Conservation (phyloP, 2,329 filamentous ascomycete genomes). For the Fusarium siculi region DNA sequence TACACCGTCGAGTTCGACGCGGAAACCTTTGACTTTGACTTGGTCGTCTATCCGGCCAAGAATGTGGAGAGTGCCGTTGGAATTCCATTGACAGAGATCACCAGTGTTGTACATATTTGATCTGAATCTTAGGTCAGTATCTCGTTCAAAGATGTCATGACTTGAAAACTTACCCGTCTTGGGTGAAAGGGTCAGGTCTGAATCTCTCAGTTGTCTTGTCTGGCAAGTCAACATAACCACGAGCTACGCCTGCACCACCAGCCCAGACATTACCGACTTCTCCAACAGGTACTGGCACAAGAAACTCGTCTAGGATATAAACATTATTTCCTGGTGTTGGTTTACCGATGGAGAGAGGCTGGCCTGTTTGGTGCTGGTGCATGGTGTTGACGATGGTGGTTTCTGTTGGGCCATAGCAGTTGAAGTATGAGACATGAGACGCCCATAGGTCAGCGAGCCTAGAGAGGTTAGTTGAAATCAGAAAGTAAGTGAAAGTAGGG, state of each 20-base stretch:
- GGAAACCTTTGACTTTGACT: conserved; percentile 70
- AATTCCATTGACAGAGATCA: conserved; percentile 65
- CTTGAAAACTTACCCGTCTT: conserved; percentile 58
- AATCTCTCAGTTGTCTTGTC: conserved; percentile 62
- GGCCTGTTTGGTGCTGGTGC: conserved; percentile 49
- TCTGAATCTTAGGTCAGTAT: not conserved
- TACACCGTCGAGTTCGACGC: conserved; percentile 70
- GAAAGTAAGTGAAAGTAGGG: accelerated
- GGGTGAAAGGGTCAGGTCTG: conserved; percentile 60
- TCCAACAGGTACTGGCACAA: conserved; percentile 57
- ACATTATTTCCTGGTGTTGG: conserved; percentile 67
- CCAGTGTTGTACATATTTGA: conserved; percentile 69
- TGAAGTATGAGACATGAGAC: conserved; percentile 58
- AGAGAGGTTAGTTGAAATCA: not conserved
- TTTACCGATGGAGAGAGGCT: conserved; percentile 63
- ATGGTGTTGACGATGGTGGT: conserved; percentile 69
- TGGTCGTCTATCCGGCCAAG: conserved; percentile 68
- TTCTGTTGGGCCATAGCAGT: conserved; percentile 70
- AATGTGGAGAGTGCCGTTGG: conserved; percentile 64
- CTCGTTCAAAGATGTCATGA: accelerated
- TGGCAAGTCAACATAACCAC: conserved; percentile 65
- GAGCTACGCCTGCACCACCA: conserved; percentile 61
- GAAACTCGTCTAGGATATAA: conserved; percentile 62
- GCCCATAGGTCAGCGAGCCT: conserved; percentile 66
- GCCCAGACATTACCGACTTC: conserved; percentile 66